Conservation (phyloP, 2,329 filamentous ascomycete species). For the Hypoxylon sp. region DNA sequence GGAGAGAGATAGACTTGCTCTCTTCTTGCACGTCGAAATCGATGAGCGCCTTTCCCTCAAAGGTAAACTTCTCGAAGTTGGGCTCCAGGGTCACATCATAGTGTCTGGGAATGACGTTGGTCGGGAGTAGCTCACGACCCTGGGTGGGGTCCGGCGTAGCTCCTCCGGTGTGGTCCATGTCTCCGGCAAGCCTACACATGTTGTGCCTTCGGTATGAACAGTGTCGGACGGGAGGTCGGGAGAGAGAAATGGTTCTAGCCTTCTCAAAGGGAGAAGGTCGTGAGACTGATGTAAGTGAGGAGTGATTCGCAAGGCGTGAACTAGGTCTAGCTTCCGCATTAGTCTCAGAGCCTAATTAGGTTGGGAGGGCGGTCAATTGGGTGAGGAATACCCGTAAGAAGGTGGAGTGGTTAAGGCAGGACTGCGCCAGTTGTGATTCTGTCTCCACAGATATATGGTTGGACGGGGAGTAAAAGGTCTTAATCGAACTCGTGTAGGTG, state of each 20-base stretch:
- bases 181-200: slow-evolving; percentile 77
- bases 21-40: slow-evolving; percentile 90
- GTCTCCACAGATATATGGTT: slow-evolving; percentile 41
- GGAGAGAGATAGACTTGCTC: slow-evolving; percentile 86
- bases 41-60: slow-evolving; percentile 85
- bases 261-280: slow-evolving; percentile 39
- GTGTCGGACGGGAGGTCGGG: slow-evolving; percentile 55
- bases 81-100: slow-evolving; percentile 94
- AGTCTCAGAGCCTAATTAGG: slow-evolving; percentile 37
- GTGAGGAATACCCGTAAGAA: slow-evolving; percentile 39
- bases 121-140: slow-evolving; percentile 84
- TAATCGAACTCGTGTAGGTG: slow-evolving; percentile 43
- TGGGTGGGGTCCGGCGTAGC: slow-evolving; percentile 69
- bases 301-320: slow-evolving; percentile 28
- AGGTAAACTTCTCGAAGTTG: slow-evolving; percentile 88
- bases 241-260: slow-evolving; percentile 32
- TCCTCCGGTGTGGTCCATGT: slow-evolving; percentile 66
- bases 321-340: slow-evolving; percentile 36
- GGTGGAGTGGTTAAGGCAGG: slow-evolving; percentile 41
- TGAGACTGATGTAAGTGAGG: slow-evolving; percentile 40
- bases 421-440: slow-evolving; percentile 39
- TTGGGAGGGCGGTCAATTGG: slow-evolving; percentile 37
- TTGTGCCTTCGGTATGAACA: slow-evolving; percentile 80
- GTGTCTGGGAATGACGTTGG: slow-evolving; percentile 91
- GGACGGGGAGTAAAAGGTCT: slow-evolving; percentile 33